A percentile compares a stretch with the other conserved stretches of the same genome.
Conservation (phyloP, 75 land plant species). For the Pinus albicaulis region DNA sequence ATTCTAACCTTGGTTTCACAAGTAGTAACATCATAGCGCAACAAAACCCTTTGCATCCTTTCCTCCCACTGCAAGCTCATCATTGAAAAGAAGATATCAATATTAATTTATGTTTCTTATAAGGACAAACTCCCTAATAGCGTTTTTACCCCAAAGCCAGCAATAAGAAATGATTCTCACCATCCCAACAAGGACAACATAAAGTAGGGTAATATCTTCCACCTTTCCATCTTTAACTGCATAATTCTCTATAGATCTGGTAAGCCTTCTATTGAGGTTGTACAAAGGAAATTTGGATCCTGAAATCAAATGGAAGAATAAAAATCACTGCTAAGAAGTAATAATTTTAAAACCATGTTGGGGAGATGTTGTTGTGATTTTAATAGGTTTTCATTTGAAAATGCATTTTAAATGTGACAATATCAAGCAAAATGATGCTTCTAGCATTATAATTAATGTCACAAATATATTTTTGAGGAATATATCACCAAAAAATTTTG, state of each 20-base stretch:
- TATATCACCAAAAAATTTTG: no score
- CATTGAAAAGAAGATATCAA: background rate
- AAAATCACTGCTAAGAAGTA: no score
- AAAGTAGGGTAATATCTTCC: constrained; percentile 33
- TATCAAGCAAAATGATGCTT: no score
- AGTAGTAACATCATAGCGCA: constrained; percentile 66
- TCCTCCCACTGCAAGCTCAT: constrained; percentile 56
- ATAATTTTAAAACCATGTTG: background rate
- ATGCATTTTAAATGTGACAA: background rate
- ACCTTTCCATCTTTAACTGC: background rate
- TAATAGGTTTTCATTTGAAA: background rate
- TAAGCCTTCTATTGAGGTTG: constrained; percentile 28
- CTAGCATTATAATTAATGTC: no score
- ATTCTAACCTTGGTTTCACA: constrained; percentile 65
- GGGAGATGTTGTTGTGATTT: no score
- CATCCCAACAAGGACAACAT: constrained; percentile 62
- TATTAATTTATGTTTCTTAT: background rate
- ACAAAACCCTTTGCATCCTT: constrained; percentile 32
- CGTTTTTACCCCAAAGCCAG: background rate
- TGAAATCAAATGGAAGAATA: no score
- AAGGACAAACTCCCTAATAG: background rate
- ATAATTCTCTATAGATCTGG: background rate
- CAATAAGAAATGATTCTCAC: constrained; percentile 14
- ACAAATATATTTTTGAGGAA: no score
- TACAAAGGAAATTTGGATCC: constrained; percentile 53